A percentile compares a stretch with the other conserved stretches of the same genome.
Conservation (phyloP, 495 filamentous ascomycete species). For the Aspergillus sparsus region DNA sequence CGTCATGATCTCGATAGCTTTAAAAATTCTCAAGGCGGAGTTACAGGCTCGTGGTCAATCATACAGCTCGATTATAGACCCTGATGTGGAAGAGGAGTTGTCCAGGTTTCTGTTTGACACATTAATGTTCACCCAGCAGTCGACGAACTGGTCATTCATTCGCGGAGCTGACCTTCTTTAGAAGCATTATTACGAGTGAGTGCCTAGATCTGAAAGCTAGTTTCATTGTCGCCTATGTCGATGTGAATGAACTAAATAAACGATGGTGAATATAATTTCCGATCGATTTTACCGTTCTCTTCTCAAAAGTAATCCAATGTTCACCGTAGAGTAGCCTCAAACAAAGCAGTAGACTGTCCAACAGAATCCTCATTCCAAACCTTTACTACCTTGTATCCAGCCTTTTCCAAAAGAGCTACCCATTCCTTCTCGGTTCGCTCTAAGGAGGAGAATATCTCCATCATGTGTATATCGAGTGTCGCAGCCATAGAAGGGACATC, state of each 20-base stretch:
- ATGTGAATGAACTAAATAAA: neutral
- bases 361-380: conserved; percentile 12
- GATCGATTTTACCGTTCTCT: neutral
- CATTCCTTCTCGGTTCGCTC: conserved; percentile 34
- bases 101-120: conserved; percentile 18
- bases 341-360: conserved; percentile 1
- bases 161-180: neutral
- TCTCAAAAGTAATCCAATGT: neutral
- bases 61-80: conserved; percentile 7
- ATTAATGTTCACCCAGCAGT: conserved; percentile 10
- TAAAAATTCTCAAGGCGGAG: conserved; percentile 17
- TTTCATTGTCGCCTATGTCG: neutral
- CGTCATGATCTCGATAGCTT: conserved; percentile 13
- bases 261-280: neutral
- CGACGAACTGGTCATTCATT: conserved; percentile 21
- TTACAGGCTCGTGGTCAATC: conserved; percentile 6
- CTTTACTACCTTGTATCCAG: conserved; percentile 61
- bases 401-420: conserved; percentile 36
- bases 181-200: neutral
- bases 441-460: conserved; percentile 29
- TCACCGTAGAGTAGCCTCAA: neutral
- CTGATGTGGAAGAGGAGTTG: conserved; percentile 14
- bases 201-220: neutral
- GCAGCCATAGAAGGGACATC: conserved; percentile 36
- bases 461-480: conserved; percentile 44